Conservation (phyloP, 768 basidiomycete genomes). For the Boletus huronensis region DNA sequence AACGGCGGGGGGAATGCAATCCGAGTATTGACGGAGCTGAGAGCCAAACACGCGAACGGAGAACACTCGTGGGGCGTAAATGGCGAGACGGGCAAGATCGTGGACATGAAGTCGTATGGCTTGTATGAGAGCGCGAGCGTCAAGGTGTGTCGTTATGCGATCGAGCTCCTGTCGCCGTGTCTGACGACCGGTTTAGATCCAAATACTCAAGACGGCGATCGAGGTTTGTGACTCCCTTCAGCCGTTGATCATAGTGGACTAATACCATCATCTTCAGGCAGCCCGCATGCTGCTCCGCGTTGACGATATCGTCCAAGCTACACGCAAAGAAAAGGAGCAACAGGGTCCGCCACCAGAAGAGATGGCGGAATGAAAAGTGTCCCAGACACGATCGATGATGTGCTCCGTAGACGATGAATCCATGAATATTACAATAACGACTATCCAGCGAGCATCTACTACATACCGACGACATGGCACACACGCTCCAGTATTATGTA, state of each 20-base stretch:
- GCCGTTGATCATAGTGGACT: background rate
- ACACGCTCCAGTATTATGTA: background rate
- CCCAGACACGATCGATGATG: background rate
- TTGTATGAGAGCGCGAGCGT: conserved; percentile 95
- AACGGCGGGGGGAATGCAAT: conserved; percentile 96
- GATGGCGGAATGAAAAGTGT: conserved; percentile 34
- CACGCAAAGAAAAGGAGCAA: conserved; percentile 61
- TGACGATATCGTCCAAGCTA: conserved; percentile 92
- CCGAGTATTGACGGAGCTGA: conserved; percentile 85
- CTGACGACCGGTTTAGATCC: conserved; percentile 50
- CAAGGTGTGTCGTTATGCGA: conserved; percentile 49
- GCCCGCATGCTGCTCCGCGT: conserved; percentile 89
- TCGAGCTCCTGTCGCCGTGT: background rate
- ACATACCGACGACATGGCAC: conserved; percentile 4
- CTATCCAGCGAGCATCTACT: conserved; percentile 8
- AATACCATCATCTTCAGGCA: conserved; percentile 43
- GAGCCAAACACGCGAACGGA: conserved; percentile 93
- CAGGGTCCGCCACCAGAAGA: conserved; percentile 53
- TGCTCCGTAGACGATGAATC: background rate
- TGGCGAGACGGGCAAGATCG: conserved; percentile 93
- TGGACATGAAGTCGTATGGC: conserved; percentile 93
- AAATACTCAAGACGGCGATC: conserved; percentile 95
- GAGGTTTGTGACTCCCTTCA: conserved; percentile 48
- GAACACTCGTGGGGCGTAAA: conserved; percentile 92
- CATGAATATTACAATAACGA: conserved; percentile 14